These are phyloP conservation scores for Geotrichum restrictum DNA, from an alignment of 1,139 yeast genomes.

Conservation along the genomic window DNA sequence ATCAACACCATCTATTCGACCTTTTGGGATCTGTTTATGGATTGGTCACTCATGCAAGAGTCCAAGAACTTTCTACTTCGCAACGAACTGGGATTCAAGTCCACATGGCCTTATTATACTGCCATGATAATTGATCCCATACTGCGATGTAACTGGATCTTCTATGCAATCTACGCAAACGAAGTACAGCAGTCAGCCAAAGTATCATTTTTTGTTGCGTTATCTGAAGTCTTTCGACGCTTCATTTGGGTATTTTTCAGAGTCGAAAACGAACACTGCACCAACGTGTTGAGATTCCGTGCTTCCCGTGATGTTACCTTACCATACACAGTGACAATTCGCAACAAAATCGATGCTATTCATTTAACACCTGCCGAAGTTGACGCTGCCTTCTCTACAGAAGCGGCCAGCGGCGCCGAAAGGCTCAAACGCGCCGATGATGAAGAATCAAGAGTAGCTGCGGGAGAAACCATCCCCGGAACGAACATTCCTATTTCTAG, in stretches of 20 bases:
- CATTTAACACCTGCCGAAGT: constrained; percentile 3
- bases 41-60: constrained; percentile 88
- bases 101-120: constrained; percentile 60
- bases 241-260: constrained; percentile 87
- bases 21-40: constrained; percentile 91
- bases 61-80: constrained; percentile 61
- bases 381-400: neutral
- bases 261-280: constrained; percentile 92
- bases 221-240: constrained; percentile 77
- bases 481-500: neutral
- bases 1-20: constrained; percentile 67
- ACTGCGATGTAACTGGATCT: constrained; percentile 85
- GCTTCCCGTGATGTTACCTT: constrained; percentile 84
- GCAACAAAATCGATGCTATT: neutral
- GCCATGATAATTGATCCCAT: constrained; percentile 72
- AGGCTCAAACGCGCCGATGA: constrained; percentile 4
- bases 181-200: constrained; percentile 86
- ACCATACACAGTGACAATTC: constrained; percentile 58
- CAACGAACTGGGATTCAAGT: constrained; percentile 62
- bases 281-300: constrained; percentile 77
- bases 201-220: constrained; percentile 78
- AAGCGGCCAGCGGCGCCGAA: neutral
- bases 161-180: constrained; percentile 63
- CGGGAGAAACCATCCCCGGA: constrained; percentile 3
- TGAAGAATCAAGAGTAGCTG: constrained; percentile 9